Evolutionary conservation across 805 yeast genomes (phyloP).

Genomic region (Starmerella sp.): DNA sequence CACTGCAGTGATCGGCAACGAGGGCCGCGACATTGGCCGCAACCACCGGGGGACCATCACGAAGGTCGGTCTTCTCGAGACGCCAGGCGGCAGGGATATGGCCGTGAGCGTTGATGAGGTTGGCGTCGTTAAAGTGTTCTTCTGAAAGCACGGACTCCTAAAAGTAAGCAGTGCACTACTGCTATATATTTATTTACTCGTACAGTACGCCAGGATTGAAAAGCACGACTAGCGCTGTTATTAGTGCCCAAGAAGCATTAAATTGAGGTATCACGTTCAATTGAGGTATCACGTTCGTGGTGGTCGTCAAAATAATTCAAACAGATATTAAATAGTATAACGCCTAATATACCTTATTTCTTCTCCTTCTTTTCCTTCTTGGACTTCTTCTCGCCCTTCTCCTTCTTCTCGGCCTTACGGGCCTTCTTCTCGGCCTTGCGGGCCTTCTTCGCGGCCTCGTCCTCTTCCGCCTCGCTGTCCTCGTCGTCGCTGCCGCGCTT

Average conservation of each 20-base stretch:
- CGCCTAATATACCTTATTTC: constrained; percentile 2
- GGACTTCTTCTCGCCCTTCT: constrained; percentile 20
- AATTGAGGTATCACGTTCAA: no score
- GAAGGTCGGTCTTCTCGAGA: constrained; percentile 26
- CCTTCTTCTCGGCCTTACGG: constrained; percentile 19
- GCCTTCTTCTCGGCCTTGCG: constrained; percentile 18
- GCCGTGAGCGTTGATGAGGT: constrained; percentile 54
- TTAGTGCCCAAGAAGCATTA: background rate
- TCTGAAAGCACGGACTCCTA: background rate
- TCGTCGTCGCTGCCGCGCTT: constrained; percentile 2
- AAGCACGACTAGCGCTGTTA: no score
- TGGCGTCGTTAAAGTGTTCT: constrained; percentile 50
- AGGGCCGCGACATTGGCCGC: constrained; percentile 36
- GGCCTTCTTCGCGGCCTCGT: constrained; percentile 18
- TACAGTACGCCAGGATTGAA: no score
- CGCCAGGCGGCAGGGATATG: constrained; percentile 38
- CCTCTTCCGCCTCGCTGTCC: constrained; percentile 9
- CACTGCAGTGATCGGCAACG: constrained; percentile 32
- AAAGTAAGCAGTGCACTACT: background rate
- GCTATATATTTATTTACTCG: background rate
- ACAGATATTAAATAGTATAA: background rate
- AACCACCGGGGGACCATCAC: constrained; percentile 41
- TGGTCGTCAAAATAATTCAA: background rate
- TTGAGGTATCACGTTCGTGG: background rate
- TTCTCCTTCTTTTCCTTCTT: constrained; percentile 19